Percentiles rank a stretch among this genome's conserved stretches.
phyloP scores from a whole-genome alignment of 305 asterid species.

The Solanum aculeatissimum region DNA sequence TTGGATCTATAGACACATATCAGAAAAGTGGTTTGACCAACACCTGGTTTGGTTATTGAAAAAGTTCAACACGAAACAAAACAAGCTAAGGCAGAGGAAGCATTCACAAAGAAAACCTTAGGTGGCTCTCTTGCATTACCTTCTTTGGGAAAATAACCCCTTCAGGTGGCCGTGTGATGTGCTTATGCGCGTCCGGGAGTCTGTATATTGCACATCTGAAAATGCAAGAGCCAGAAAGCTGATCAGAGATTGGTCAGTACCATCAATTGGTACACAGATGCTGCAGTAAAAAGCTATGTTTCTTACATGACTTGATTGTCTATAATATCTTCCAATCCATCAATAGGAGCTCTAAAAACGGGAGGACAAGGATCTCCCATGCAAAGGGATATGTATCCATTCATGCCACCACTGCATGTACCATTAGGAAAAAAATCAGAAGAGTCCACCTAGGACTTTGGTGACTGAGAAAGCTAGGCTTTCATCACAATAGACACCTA shows the following conservation, averaged over 20 bases:
- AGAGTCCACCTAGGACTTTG: background rate
- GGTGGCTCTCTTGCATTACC: constrained; percentile 23
- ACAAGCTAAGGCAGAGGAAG: background rate
- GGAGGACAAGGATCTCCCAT: constrained; percentile 97
- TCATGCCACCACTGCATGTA: constrained; percentile 96
- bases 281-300: background rate
- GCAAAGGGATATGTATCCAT: constrained; percentile 87
- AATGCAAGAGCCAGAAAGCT: background rate
- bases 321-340: constrained; percentile 80
- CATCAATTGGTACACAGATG: background rate
- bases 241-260: background rate
- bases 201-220: constrained; percentile 84
- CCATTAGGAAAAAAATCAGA: background rate
- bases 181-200: constrained; percentile 75
- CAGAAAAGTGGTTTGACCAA: background rate
- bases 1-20: background rate
- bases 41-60: background rate
- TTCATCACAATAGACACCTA: background rate
- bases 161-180: constrained; percentile 68
- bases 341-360: constrained; percentile 82
- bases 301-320: constrained; percentile 97
- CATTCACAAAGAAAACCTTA: background rate
- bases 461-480: background rate
- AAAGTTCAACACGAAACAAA: background rate
- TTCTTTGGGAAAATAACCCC: constrained; percentile 78